Evolutionary conservation across 2,329 filamentous ascomycete species (phyloP), one percentile per base, ranked within the genome.

Genomic region (Neonectria faginata): DNA sequence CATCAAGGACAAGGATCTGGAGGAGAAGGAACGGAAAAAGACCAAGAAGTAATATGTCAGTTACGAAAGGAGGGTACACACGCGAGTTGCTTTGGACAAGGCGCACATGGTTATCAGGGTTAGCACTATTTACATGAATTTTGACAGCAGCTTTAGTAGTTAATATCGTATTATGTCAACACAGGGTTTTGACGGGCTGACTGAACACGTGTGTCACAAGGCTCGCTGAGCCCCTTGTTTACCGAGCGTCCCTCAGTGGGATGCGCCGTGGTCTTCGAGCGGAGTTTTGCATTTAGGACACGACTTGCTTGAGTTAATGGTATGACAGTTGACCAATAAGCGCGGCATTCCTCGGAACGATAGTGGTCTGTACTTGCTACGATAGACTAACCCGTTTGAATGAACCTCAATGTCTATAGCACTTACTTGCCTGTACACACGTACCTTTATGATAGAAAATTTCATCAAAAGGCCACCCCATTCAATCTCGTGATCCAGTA

Each of bases 1-100:
- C 56, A 73, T 80, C 50, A 80, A 81, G 66, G 77, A 78, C 63
- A 79, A 78, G 59, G 74, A 78, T 31, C 8, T 68, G 36, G 41
- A 54, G 62, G 54, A 56, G 41, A 47, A 18, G 36, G 66, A 36
- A 3, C 31, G 20, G 25, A 48, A 55, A 18, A 22, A 39, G 44
- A 5, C 31, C 39, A 36, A 54, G 48, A 48, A 36, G 14, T 60
- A 25, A 53, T 10, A 16, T 27, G 4, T 11, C 12, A 16, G 8
- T 18, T n/a, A 16, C 16, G 10, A 44, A 39, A 20, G 7, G 14
- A 14, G 6, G 10, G 10, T 9, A 8, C 12, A 25, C 29, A 48
- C 42, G 14, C 22, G 2, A 7, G 29, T 33, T 3, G 2, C 3
- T 33, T 33, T 10, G 48, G 27, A 33, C 12, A 12, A 20, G 48